Conservation (phyloP, 805 yeast genomes). For the Naumovozyma castellii region DNA sequence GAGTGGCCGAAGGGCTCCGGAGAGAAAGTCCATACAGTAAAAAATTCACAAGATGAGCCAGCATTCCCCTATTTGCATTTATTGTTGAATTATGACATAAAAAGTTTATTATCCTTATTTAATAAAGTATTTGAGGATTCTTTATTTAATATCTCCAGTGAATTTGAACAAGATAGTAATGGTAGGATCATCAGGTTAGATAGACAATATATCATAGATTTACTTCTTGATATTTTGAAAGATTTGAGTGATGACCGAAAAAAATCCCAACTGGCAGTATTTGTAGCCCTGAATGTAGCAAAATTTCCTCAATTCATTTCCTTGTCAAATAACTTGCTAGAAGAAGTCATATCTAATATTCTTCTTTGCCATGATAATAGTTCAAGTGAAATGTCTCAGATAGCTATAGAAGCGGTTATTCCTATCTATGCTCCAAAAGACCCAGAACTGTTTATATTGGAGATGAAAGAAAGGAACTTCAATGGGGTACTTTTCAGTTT, state of each 20-base stretch:
- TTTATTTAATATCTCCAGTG: constrained; percentile 45
- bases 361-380: constrained; percentile 33
- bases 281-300: constrained; percentile 71
- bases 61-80: constrained; percentile 63
- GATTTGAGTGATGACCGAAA: constrained; percentile 27
- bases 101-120: constrained; percentile 54
- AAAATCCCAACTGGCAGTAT: constrained; percentile 43
- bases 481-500: constrained; percentile 16
- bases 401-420: constrained; percentile 64
- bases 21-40: constrained; percentile 29
- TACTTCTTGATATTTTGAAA: constrained; percentile 50
- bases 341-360: constrained; percentile 39
- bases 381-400: constrained; percentile 52
- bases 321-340: constrained; percentile 50
- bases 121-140: constrained; percentile 82
- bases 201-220: constrained; percentile 71
- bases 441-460: constrained; percentile 33
- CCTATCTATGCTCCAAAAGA: constrained; percentile 56
- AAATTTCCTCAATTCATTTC: constrained; percentile 78
- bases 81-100: constrained; percentile 46
- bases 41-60: constrained; percentile 31
- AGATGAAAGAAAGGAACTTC: constrained; percentile 17
- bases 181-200: constrained; percentile 31
- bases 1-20: constrained; percentile 36
- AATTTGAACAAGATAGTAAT: constrained; percentile 7